Conservation (phyloP, 495 filamentous ascomycete genomes). For the Daldinia bambusicola region DNA sequence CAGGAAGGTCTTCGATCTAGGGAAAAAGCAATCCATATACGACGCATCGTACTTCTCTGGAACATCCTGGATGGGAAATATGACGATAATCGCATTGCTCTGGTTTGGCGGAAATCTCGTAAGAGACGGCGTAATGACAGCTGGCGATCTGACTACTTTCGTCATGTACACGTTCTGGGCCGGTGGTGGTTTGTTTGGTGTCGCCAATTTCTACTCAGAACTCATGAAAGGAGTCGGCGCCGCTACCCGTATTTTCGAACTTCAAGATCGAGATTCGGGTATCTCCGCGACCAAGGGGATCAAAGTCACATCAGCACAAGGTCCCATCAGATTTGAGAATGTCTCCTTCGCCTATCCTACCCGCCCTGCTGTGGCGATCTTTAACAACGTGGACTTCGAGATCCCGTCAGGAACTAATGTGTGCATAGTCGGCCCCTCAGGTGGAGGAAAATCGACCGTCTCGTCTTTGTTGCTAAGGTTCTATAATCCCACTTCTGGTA, state of each 20-base stretch:
- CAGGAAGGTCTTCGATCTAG: constrained; percentile 88
- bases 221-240: constrained; percentile 99
- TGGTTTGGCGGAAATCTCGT: constrained; percentile 93
- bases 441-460: constrained; percentile 95
- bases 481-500: constrained; percentile 82
- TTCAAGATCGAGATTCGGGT: constrained; percentile 89
- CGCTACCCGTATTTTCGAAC: constrained; percentile 91
- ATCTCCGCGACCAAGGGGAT: constrained; percentile 85
- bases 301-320: constrained; percentile 82
- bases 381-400: constrained; percentile 86
- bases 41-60: constrained; percentile 91
- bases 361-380: constrained; percentile 88
- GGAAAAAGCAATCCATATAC: constrained; percentile 83
- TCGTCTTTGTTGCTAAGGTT: constrained; percentile 88
- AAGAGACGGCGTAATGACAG: constrained; percentile 80
- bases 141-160: constrained; percentile 96
- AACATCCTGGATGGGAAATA: constrained; percentile 90
- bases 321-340: constrained; percentile 85
- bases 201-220: constrained; percentile 96
- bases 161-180: constrained; percentile 98
- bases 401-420: constrained; percentile 94
- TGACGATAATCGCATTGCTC: constrained; percentile 92
- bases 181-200: constrained; percentile 87
- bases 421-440: constrained; percentile 94
- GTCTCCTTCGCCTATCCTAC: constrained; percentile 91